These are phyloP conservation scores for Inga oerstediana DNA, from an alignment of 306 rosid genomes.

Conservation along the genomic window DNA sequence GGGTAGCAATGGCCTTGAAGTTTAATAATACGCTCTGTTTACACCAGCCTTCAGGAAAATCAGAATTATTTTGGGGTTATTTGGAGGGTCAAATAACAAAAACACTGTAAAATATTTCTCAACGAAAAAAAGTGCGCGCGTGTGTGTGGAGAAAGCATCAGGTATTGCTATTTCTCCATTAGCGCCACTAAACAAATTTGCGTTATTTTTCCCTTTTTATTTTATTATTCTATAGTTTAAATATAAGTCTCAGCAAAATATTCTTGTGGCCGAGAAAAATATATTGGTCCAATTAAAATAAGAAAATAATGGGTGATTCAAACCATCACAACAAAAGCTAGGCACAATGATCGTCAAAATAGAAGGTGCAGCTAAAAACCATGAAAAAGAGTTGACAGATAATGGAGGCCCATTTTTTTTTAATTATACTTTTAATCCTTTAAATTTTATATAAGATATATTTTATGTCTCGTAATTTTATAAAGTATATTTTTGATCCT, in stretches of 20 bases:
- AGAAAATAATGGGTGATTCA: neutral
- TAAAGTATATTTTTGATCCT: too few species aligned
- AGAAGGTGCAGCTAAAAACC: neutral
- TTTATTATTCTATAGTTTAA: too few species aligned
- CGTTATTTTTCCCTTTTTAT: too few species aligned
- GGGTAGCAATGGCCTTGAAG: neutral
- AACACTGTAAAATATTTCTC: neutral
- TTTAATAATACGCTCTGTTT: neutral
- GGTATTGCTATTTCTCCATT: too few species aligned
- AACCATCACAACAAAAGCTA: neutral
- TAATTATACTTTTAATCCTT: too few species aligned
- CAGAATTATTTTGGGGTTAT: neutral
- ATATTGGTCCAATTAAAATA: neutral
- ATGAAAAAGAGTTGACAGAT: neutral
- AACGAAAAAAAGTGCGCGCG: neutral
- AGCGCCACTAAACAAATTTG: too few species aligned
- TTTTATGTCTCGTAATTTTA: too few species aligned
- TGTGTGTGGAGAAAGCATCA: too few species aligned
- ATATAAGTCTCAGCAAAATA: neutral
- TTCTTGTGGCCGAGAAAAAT: neutral
- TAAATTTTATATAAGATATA: too few species aligned
- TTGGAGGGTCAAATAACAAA: neutral
- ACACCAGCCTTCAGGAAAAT: neutral
- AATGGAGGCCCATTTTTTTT: neutral
- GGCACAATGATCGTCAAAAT: neutral